These are phyloP conservation scores for Pythium aristosporum DNA, from an alignment of 352 stramenopile species.

Conservation along the genomic window DNA sequence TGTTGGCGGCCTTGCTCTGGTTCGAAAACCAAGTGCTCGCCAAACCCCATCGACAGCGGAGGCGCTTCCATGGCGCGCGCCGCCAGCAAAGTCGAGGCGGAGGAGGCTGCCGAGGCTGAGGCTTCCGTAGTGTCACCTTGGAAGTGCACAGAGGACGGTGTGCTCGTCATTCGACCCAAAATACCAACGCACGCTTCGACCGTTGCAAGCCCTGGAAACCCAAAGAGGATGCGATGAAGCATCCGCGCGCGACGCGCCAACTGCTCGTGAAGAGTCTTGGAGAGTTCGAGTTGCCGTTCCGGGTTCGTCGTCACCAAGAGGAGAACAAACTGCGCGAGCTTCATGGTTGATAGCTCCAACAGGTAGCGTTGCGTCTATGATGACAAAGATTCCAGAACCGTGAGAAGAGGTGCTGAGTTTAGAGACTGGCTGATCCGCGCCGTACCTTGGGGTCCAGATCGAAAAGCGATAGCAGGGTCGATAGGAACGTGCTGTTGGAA, in stretches of 20 bases:
- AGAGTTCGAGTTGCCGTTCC: slow-evolving; percentile 63
- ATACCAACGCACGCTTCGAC: slow-evolving; percentile 77
- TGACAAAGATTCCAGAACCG: background rate
- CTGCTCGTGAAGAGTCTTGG: slow-evolving; percentile 65
- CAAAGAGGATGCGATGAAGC: slow-evolving; percentile 76
- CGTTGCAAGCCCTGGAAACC: slow-evolving; percentile 65
- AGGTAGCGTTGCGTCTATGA: slow-evolving; percentile 56
- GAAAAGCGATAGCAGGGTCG: slow-evolving; percentile 64
- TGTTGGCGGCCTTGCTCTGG: background rate
- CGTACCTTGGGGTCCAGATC: slow-evolving; percentile 67
- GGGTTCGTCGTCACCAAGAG: slow-evolving; percentile 58
- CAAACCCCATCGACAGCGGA: slow-evolving; percentile 26
- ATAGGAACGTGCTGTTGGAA: slow-evolving; percentile 60
- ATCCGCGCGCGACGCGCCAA: slow-evolving; percentile 73
- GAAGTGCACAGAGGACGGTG: slow-evolving; percentile 56
- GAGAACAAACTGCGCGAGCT: slow-evolving; percentile 73
- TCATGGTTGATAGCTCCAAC: slow-evolving; percentile 78
- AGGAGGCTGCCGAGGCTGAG: slow-evolving; percentile 1
- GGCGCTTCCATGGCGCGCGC: slow-evolving; percentile 18
- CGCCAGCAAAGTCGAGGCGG: slow-evolving; percentile 9
- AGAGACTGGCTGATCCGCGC: background rate
- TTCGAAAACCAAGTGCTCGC: slow-evolving; percentile 26
- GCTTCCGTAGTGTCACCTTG: slow-evolving; percentile 33
- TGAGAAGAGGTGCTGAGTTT: no score
- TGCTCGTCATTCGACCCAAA: slow-evolving; percentile 75